These are phyloP conservation scores for Vanrija pseudolonga DNA, from an alignment of 1,284 basidiomycete species.

Conservation along the genomic window DNA sequence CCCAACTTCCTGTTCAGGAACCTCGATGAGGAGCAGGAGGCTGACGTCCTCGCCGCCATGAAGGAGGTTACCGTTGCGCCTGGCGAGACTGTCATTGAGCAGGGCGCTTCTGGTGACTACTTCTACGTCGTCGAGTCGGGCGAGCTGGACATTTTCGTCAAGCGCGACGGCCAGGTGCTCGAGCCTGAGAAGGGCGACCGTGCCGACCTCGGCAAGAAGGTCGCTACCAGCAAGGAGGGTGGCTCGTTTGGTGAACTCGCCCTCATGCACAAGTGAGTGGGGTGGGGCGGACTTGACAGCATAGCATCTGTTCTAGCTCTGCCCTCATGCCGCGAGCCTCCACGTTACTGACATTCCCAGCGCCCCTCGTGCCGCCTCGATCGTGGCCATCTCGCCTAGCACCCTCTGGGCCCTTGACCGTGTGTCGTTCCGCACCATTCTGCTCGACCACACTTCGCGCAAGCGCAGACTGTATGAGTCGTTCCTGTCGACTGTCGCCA, in stretches of 20 bases:
- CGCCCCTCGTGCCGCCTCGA: conserved; percentile 90
- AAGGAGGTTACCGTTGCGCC: conserved; percentile 72
- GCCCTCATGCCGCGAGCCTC: not conserved
- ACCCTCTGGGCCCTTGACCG: conserved; percentile 94
- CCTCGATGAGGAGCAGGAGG: conserved; percentile 92
- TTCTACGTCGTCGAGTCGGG: conserved; percentile 97
- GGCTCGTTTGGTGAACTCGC: conserved; percentile 94
- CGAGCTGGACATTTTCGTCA: conserved; percentile 79
- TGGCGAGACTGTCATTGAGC: conserved; percentile 84
- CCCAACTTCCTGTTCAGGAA: conserved; percentile 94
- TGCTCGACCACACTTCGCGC: conserved; percentile 77
- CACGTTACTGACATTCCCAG: conserved; percentile 20
- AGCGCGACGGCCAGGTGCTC: conserved; percentile 51
- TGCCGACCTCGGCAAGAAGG: conserved; percentile 62
- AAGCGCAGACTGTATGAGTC: conserved; percentile 92
- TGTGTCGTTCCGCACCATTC: conserved; percentile 97
- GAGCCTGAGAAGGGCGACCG: conserved; percentile 59
- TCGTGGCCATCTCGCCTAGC: conserved; percentile 76
- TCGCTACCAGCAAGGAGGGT: conserved; percentile 78
- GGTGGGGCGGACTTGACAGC: too few relatives aligned
- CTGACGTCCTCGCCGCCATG: conserved; percentile 92
- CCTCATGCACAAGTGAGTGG: conserved; percentile 78
- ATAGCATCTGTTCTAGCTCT: too few relatives aligned
- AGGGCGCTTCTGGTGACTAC: conserved; percentile 94
- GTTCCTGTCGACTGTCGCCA: conserved; percentile 86